Percentiles rank a stretch among this genome's conserved stretches.
These are phyloP conservation scores for Jimgerdemannia flammicorona DNA, from an alignment of 192 early-diverging fungal genomes.

Conservation along the genomic window DNA sequence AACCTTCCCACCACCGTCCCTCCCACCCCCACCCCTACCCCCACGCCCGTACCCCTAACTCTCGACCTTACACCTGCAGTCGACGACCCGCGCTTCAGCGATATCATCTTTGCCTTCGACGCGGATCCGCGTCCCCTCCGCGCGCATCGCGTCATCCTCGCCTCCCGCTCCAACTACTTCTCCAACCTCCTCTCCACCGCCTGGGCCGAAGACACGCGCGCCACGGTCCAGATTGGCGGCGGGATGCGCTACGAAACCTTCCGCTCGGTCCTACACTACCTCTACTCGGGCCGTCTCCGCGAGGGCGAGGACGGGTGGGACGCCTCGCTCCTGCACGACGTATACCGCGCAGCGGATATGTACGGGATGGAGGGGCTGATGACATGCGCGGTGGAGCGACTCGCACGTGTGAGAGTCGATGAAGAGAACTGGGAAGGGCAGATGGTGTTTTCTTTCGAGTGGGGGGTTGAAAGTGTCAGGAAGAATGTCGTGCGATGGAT, in stretches of 20 bases:
- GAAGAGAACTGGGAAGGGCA: not conserved
- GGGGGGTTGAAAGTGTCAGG: not conserved
- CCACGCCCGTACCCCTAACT: not conserved
- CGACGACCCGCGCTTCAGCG: not conserved
- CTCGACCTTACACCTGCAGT: not conserved
- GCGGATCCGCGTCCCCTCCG: not conserved
- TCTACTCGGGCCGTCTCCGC: not conserved
- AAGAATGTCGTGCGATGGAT: not conserved
- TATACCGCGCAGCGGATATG: not conserved
- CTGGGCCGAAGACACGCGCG: not conserved
- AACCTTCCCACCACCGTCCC: not conserved
- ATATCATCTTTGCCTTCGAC: not conserved
- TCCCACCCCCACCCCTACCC: not conserved
- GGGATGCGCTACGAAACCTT: not conserved
- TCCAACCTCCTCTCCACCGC: not conserved
- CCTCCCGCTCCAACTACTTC: not conserved
- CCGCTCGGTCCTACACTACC: not conserved
- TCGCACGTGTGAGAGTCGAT: not conserved
- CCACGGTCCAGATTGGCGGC: not conserved
- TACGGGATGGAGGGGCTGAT: not conserved
- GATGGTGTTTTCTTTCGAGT: not conserved
- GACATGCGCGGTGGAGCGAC: not conserved
- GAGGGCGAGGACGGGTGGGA: not conserved
- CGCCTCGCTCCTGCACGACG: not conserved
- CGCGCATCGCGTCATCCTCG: not conserved